phyloP scores from a whole-genome alignment of 2,329 filamentous ascomycete species.

The Elsinoe perseae region DNA sequence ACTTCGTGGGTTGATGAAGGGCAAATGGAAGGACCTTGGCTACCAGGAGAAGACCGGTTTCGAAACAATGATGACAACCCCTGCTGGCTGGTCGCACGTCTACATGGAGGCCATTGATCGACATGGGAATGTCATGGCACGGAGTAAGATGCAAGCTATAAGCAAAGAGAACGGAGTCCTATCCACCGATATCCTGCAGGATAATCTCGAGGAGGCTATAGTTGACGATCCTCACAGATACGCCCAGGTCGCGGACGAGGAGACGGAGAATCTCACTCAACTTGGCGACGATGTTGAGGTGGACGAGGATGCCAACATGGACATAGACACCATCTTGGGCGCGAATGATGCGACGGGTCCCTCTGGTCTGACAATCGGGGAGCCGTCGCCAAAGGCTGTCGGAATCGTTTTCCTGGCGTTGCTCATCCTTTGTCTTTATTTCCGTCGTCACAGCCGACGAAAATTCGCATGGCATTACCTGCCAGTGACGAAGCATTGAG shows the following conservation, averaged over 20 bases:
- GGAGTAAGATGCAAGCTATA: not conserved
- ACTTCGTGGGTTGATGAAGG: conserved; percentile 23
- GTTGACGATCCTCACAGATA: too few species aligned
- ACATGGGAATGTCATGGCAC: not conserved
- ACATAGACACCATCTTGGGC: not conserved
- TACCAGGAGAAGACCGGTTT: conserved; percentile 15
- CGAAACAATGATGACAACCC: conserved; percentile 15
- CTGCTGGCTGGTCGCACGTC: not conserved
- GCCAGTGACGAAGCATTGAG: not conserved
- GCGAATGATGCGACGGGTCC: not conserved
- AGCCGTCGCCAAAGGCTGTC: not conserved
- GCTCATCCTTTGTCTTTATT: not conserved
- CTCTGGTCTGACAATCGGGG: not conserved
- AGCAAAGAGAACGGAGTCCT: not conserved
- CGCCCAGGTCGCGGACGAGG: not conserved
- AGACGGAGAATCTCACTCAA: too few species aligned
- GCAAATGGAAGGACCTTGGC: conserved; percentile 13
- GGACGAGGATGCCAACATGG: not conserved
- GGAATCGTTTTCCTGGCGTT: not conserved
- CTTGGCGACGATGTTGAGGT: not conserved
- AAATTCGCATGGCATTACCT: not conserved
- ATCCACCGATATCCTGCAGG: not conserved
- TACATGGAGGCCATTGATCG: not conserved
- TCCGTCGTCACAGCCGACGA: not conserved
- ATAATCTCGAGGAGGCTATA: not conserved